These are phyloP conservation scores for Turritis glabra DNA, from an alignment of 345 rosid genomes.

Conservation along the genomic window DNA sequence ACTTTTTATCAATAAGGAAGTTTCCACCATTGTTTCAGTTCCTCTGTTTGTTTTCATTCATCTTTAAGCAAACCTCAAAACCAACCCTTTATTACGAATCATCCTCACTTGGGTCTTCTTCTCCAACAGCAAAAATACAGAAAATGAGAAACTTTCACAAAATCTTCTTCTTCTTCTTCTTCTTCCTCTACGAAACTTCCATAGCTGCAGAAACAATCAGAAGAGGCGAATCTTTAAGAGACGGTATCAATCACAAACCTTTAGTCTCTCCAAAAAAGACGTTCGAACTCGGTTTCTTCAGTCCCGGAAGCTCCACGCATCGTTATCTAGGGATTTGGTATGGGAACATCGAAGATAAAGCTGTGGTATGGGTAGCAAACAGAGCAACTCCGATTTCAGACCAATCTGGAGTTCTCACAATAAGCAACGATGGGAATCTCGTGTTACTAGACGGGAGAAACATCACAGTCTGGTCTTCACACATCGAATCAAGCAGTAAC, in stretches of 20 bases:
- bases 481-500: conserved; percentile 9
- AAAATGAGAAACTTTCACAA: conserved; percentile 27
- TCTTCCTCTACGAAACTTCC: conserved; percentile 16
- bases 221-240: conserved; percentile 34
- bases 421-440: conserved; percentile 58
- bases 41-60: conserved; percentile 8
- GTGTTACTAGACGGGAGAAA: conserved; percentile 46
- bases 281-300: conserved; percentile 45
- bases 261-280: conserved; percentile 29
- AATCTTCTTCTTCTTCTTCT: conserved; percentile 13
- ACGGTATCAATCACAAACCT: conserved; percentile 24
- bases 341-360: conserved; percentile 39
- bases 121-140: neutral
- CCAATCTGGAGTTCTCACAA: conserved; percentile 44
- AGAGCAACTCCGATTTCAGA: conserved; percentile 52
- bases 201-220: conserved; percentile 28
- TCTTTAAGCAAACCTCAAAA: neutral
- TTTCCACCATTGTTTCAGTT: conserved; percentile 28
- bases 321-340: conserved; percentile 42
- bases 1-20: neutral
- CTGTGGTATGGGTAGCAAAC: conserved; percentile 54
- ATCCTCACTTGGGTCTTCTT: conserved; percentile 20
- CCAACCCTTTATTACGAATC: conserved; percentile 7
- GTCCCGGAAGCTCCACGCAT: conserved; percentile 21
- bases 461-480: conserved; percentile 51